Evolutionary conservation across 164 flowering plant species (phyloP).

Genomic region (grape (Vitis vinifera)): DNA sequence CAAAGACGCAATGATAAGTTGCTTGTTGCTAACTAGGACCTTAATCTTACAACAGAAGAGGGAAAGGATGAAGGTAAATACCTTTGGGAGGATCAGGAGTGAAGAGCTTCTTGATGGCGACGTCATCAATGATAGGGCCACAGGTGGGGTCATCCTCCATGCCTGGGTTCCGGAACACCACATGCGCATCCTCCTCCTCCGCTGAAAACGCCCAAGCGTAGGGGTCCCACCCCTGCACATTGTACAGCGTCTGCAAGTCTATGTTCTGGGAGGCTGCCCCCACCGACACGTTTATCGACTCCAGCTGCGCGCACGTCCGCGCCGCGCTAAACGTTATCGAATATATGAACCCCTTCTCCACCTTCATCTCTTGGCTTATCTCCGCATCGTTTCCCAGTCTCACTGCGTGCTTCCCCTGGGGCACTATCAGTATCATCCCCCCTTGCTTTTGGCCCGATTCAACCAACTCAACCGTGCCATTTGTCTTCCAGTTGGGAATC

Average conservation of each 20-base stretch:
- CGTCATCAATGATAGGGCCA: conserved; percentile 90
- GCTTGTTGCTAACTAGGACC: no score
- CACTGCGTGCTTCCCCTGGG: conserved; percentile 78
- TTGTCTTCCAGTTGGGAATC: conserved; percentile 72
- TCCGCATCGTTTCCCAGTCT: conserved; percentile 89
- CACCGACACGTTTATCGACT: conserved; percentile 83
- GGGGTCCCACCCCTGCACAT: conserved; percentile 89
- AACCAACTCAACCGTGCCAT: conserved; percentile 88
- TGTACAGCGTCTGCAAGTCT: conserved; percentile 91
- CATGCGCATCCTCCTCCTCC: conserved; percentile 37
- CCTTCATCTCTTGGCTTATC: conserved; percentile 70
- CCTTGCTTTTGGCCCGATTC: conserved; percentile 82
- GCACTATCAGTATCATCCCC: conserved; percentile 93
- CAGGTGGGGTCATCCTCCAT: conserved; percentile 98
- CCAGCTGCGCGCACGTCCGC: conserved; percentile 95
- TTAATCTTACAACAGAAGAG: no score
- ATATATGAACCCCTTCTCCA: conserved; percentile 79
- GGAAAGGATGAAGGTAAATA: conserved; percentile 6
- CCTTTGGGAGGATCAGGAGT: conserved; percentile 77
- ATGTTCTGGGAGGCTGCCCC: conserved; percentile 73
- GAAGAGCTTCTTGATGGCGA: conserved; percentile 93
- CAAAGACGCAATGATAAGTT: no score
- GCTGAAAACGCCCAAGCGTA: conserved; percentile 83
- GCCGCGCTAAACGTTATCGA: conserved; percentile 92
- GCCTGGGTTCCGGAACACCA: conserved; percentile 75